Evolutionary conservation across 306 rosid genomes (phyloP), one percentile per base, ranked within the genome.

Genomic region (Quercus gilva): DNA sequence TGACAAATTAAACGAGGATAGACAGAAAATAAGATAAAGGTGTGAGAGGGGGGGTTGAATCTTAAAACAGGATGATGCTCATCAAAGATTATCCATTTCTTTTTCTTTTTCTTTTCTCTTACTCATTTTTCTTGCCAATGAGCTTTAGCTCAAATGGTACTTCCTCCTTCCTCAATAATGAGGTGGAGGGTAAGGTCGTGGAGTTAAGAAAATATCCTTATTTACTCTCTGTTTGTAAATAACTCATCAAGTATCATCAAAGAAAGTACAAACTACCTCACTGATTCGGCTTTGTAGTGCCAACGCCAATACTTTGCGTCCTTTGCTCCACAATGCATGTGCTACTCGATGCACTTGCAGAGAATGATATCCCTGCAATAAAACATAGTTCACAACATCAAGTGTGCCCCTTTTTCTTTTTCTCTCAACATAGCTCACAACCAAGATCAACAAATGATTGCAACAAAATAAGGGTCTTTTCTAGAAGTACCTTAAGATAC

Each of bases 281-380:
- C 91, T 95, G 23, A 87, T 86, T 49, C 96, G 97, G 76, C 98
- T 95, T 85, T 95, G 99, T 74, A 95, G 81, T 71, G 98, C 97
- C 77, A 86, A 79, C 55, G 98, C 98, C 87, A 95, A 84, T 57
- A 95, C 84, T 86, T 74, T 87, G 79, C 98, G 92, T 61, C 98
- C 99, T 78, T 84, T 91, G 74, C 51, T 76, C 99, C 99, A 91
- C 79, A 95, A 74, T 14, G 86, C 80, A 84, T 94, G 99, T 49
- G 97, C 94, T 43, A 95, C 88, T 82, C 96, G 90, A 80, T 92
- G 28, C 19, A 84, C 97, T 90, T 92, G 99, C 85, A 95, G 81
- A 80, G 97, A 83, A 86, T 90, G 98, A 85, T 88, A 95, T 74
- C 99, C 99, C 97, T 95, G 86, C 43, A 84, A 78, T 37, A 35